Evolutionary conservation across 2,329 filamentous ascomycete genomes (phyloP), one percentile per base, ranked within the genome.

Genomic region (Ceratocystis diversiconidia): DNA sequence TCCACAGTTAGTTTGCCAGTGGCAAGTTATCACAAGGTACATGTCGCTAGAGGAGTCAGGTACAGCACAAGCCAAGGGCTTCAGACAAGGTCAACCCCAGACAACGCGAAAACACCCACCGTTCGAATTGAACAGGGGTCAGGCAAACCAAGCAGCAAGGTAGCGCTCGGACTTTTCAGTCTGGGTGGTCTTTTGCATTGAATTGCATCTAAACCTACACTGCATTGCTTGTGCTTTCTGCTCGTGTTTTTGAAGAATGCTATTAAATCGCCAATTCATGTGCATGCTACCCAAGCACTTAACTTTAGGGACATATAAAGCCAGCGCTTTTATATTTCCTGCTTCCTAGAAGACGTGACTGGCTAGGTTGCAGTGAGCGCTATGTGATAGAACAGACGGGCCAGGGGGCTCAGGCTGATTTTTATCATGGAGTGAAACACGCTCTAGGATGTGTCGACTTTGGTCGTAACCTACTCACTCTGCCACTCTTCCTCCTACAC

Each of bases 51-150:
- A 36, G 55, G 55, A 59, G 55, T 19, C 55, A 59, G 12, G 55
- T 36, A 59, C 59, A 41, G 59, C 5, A 12, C 19, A 19, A 30
- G 41, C 19, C 43, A 48, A 41, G 61, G 61, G 61, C 22, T 15
- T 50, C 19, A 55, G 61, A 62, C 61, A 62, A 32, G 52, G 63
- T 64, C 52, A 60, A 52, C 52, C 55, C 63, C 25, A 64, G 50
- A 43, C 48, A 57, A 64, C 50, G 43, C 61, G 61, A 50, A 62
- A 62, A 32, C 61, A 59, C 55, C 55, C 25, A 48, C 55, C 55
- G 55, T 59, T 59, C 55, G 30, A 59, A 59, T 59, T 6, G 5
- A 32, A 59, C 55, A 59, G 55, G 55, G 55, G 30, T 50, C 15
- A 17, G 17, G 36, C 43, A 48, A 36, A 36, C 36, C 43, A 48